Percentiles rank a stretch among this genome's conserved stretches.
Conservation (phyloP, 2,329 filamentous ascomycete species). For the Raffaelea albimanens region DNA sequence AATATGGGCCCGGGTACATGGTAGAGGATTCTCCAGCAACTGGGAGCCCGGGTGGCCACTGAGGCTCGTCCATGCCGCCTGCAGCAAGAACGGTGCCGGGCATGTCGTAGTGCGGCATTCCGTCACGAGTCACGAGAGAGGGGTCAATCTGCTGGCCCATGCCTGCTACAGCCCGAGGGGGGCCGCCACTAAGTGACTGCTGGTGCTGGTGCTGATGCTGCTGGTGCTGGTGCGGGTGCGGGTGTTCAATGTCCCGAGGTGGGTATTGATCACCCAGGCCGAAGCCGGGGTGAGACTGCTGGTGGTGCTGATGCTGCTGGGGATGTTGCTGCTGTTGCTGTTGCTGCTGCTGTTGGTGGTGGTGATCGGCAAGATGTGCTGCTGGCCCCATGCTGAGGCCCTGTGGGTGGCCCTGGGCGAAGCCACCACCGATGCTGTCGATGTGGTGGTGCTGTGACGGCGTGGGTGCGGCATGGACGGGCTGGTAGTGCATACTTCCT, state of each 20-base stretch:
- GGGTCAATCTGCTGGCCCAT: constrained; percentile 21
- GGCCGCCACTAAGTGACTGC: not conserved
- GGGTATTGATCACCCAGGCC: not conserved
- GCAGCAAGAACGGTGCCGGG: constrained; percentile 12
- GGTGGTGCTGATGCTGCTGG: constrained; percentile 1
- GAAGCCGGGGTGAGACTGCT: not conserved
- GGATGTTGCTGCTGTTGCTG: constrained; percentile 4
- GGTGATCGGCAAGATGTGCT: not conserved
- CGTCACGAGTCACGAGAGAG: constrained; percentile 15
- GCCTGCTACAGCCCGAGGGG: not conserved
- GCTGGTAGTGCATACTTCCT: constrained; percentile 23
- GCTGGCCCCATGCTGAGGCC: not conserved
- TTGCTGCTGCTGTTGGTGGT: constrained; percentile 7
- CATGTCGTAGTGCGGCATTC: constrained; percentile 11
- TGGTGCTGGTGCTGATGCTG: constrained; percentile 3
- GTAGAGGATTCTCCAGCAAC: constrained; percentile 3
- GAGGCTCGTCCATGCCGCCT: not conserved
- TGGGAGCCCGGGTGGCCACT: constrained; percentile 9
- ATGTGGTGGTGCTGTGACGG: not conserved
- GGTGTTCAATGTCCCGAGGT: too few relatives aligned
- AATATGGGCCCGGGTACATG: constrained; percentile 15
- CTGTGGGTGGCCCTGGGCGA: not conserved
- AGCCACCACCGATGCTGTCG: not conserved
- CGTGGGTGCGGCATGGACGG: constrained; percentile 11
- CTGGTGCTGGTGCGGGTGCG: constrained; percentile 4